A percentile compares a stretch with the other conserved stretches of the same genome.
phyloP scores from a whole-genome alignment of 768 basidiomycete genomes.

The Mrakia gelida region DNA sequence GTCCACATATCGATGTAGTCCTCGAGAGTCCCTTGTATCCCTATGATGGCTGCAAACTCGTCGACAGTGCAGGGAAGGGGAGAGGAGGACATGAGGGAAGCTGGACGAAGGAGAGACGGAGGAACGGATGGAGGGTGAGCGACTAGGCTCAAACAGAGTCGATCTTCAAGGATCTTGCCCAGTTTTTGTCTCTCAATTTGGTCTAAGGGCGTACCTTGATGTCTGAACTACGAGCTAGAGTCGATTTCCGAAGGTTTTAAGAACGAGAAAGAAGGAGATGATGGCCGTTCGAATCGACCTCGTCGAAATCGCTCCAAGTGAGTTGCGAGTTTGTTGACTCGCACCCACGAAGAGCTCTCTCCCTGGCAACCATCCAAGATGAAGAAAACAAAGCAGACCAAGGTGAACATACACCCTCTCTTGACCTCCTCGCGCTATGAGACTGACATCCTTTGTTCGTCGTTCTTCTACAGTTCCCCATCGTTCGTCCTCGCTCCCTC shows the following conservation, averaged over 20 bases:
- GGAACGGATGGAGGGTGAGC: not conserved
- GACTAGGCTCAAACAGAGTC: too few relatives aligned
- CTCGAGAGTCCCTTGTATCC: not conserved
- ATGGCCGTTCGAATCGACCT: not conserved
- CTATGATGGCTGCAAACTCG: not conserved
- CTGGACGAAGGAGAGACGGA: not conserved
- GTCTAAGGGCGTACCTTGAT: too few relatives aligned
- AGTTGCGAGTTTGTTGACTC: not conserved
- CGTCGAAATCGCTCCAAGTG: not conserved
- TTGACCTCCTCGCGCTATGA: not conserved
- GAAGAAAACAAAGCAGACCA: constrained; percentile 32
- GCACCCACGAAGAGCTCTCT: not conserved
- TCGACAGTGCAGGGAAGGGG: not conserved
- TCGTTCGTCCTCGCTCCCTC: constrained; percentile 2
- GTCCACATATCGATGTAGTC: not conserved
- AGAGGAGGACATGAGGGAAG: not conserved
- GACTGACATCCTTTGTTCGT: not conserved
- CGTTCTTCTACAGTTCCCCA: constrained; percentile 21
- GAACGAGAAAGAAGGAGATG: not conserved
- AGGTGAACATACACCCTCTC: not conserved
- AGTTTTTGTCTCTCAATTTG: too few relatives aligned
- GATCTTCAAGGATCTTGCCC: too few relatives aligned
- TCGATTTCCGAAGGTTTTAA: not conserved
- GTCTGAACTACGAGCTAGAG: too few relatives aligned
- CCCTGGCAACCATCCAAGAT: not conserved